A percentile compares a stretch with the other conserved stretches of the same genome.
Conservation (phyloP, 208 protist species). For the Angomonas desouzai region DNA sequence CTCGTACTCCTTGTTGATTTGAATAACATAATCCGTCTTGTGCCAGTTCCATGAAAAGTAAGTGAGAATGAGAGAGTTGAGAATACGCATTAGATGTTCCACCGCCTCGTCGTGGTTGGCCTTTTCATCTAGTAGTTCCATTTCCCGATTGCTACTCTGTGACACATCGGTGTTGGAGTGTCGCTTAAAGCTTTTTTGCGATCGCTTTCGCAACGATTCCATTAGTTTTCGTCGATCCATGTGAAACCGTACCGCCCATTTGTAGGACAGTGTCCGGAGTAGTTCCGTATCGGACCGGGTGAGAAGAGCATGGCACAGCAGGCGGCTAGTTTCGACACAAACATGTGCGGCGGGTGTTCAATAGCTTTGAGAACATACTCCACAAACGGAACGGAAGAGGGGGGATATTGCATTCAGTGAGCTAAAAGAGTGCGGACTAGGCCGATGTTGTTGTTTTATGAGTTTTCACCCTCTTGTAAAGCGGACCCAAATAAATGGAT, state of each 20-base stretch:
- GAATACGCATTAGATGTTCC: conserved; percentile 67
- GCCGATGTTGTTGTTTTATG: not conserved
- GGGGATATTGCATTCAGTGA: not conserved
- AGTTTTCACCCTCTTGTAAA: too few species aligned
- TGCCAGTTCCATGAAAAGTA: conserved; percentile 91
- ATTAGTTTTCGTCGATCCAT: conserved; percentile 53
- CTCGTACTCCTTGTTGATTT: conserved; percentile 84
- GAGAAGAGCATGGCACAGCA: conserved; percentile 77
- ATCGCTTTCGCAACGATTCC: conserved; percentile 21
- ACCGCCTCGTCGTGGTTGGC: conserved; percentile 46
- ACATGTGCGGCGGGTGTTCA: conserved; percentile 81
- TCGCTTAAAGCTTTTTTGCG: not conserved
- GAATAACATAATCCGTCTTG: conserved; percentile 71
- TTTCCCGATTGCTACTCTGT: not conserved
- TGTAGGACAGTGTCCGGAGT: conserved; percentile 49
- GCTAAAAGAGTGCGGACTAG: not conserved
- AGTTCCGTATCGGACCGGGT: conserved; percentile 67
- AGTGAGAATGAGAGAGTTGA: conserved; percentile 74
- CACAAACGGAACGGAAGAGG: conserved; percentile 54
- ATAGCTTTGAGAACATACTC: conserved; percentile 78
- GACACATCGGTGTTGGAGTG: not conserved
- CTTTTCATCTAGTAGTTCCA: not conserved
- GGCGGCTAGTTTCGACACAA: conserved; percentile 71
- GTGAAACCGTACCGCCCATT: conserved; percentile 74
- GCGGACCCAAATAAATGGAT: too few species aligned